A percentile compares a stretch with the other conserved stretches of the same genome.
These are phyloP conservation scores for Auxenochlorella pyrenoidosa DNA, from an alignment of 139 green algal genomes.

Conservation along the genomic window DNA sequence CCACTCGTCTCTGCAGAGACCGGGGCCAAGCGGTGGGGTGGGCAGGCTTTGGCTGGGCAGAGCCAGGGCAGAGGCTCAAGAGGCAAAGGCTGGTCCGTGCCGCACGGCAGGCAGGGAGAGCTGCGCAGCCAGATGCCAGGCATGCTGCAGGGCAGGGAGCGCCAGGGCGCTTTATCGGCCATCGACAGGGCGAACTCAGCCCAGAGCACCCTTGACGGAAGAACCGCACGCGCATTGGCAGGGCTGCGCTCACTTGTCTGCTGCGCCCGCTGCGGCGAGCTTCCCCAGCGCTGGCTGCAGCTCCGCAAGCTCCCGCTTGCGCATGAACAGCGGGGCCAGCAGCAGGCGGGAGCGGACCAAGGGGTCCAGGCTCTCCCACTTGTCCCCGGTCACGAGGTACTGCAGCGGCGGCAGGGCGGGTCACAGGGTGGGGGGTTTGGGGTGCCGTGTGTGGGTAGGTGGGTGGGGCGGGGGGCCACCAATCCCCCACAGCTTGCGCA, in stretches of 20 bases:
- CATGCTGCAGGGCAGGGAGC: too few species aligned
- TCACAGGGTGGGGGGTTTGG: too few species aligned
- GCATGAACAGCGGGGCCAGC: conserved; percentile 43
- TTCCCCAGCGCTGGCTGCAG: conserved; percentile 16
- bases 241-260: conserved; percentile 8
- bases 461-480: too few species aligned
- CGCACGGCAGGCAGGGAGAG: too few species aligned
- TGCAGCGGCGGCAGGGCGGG: neutral
- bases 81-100: too few species aligned
- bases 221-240: neutral
- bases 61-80: too few species aligned
- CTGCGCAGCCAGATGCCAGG: neutral
- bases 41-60: too few species aligned
- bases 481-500: too few species aligned
- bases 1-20: conserved; percentile 46
- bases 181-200: too few species aligned
- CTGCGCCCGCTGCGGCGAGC: conserved; percentile 14
- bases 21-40: neutral
- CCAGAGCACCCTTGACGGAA: neutral
- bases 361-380: conserved; percentile 49
- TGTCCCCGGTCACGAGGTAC: conserved; percentile 25
- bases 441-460: too few species aligned
- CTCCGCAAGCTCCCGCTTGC: conserved; percentile 30
- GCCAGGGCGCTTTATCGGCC: neutral
- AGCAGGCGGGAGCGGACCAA: conserved; percentile 43